Conservation (phyloP, 495 filamentous ascomycete genomes). For the Eremomyces bilateralis region DNA sequence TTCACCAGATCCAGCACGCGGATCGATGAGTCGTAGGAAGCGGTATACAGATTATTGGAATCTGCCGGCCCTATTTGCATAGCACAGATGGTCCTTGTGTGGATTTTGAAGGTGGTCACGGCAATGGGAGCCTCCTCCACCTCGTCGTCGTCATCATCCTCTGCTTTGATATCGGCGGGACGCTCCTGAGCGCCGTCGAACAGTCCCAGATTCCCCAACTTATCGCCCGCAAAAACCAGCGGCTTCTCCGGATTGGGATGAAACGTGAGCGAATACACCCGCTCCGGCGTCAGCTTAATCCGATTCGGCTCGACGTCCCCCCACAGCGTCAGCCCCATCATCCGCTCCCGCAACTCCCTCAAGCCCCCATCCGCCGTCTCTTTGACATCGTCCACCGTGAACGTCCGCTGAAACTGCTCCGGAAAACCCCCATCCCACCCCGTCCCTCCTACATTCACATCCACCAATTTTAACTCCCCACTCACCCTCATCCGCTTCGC, state of each 20-base stretch:
- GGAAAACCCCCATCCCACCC: constrained; percentile 37
- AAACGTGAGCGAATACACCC: constrained; percentile 65
- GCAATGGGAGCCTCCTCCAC: constrained; percentile 45
- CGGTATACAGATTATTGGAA: constrained; percentile 47
- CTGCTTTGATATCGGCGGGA: constrained; percentile 27
- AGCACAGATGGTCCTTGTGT: constrained; percentile 69
- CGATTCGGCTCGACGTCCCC: constrained; percentile 60
- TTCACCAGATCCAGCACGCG: constrained; percentile 69
- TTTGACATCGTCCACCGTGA: constrained; percentile 59
- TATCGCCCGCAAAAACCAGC: constrained; percentile 88
- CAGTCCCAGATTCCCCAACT: constrained; percentile 82
- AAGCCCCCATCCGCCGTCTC: constrained; percentile 47
- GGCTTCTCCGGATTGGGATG: constrained; percentile 72
- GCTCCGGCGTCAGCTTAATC: constrained; percentile 77
- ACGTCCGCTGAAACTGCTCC: constrained; percentile 59
- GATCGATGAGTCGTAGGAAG: constrained; percentile 89
- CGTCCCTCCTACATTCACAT: constrained; percentile 61
- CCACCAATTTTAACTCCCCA: constrained; percentile 47
- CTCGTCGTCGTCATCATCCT: constrained; percentile 32
- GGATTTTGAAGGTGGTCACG: constrained; percentile 70
- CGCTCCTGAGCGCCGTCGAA: constrained; percentile 67
- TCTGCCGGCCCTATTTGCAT: constrained; percentile 58
- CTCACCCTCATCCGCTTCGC: constrained; percentile 51
- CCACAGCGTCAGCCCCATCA: constrained; percentile 63
- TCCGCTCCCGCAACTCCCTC: constrained; percentile 53